A percentile compares a stretch with the other conserved stretches of the same genome.
These are phyloP conservation scores for Mycena amicta DNA, from an alignment of 768 basidiomycete genomes.

Conservation along the genomic window DNA sequence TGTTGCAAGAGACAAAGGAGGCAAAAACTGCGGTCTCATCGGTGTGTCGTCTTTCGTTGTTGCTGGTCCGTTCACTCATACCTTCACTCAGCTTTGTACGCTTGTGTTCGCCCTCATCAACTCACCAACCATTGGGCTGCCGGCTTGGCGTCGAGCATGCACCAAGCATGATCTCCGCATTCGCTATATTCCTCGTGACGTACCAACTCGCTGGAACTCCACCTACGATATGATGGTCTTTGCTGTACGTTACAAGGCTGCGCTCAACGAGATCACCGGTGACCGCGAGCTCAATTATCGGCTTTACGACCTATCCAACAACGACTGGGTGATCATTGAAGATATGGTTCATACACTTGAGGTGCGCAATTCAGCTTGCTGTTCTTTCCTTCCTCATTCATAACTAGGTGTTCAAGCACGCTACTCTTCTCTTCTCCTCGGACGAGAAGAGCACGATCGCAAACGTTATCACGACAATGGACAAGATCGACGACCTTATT, in stretches of 20 bases:
- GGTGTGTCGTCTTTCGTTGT: not conserved
- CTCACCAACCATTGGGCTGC: slow-evolving; percentile 24
- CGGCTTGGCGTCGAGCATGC: slow-evolving; percentile 21
- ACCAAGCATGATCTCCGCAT: slow-evolving; percentile 3
- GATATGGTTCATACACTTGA: slow-evolving; percentile 28
- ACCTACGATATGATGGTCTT: slow-evolving; percentile 36
- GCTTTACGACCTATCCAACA: slow-evolving; percentile 19
- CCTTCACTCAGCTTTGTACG: slow-evolving; percentile 22
- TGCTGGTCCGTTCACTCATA: not conserved
- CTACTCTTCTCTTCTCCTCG: slow-evolving; percentile 25
- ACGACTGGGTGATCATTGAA: slow-evolving; percentile 30
- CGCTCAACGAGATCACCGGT: slow-evolving; percentile 26
- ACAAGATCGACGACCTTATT: slow-evolving; percentile 31
- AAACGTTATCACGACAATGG: slow-evolving; percentile 36
- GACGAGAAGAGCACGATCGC: slow-evolving; percentile 23
- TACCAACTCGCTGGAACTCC: slow-evolving; percentile 40
- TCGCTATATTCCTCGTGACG: slow-evolving; percentile 35
- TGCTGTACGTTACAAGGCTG: slow-evolving; percentile 29
- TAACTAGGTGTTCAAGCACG: not conserved
- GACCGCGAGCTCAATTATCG: slow-evolving; percentile 12
- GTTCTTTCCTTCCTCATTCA: no score
- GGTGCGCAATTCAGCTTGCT: slow-evolving; percentile 16
- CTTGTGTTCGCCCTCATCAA: slow-evolving; percentile 25
- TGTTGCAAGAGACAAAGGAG: not conserved
- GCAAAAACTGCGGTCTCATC: not conserved